These are phyloP conservation scores for Phylloporus scabripes DNA, from an alignment of 768 basidiomycete species.

Conservation along the genomic window DNA sequence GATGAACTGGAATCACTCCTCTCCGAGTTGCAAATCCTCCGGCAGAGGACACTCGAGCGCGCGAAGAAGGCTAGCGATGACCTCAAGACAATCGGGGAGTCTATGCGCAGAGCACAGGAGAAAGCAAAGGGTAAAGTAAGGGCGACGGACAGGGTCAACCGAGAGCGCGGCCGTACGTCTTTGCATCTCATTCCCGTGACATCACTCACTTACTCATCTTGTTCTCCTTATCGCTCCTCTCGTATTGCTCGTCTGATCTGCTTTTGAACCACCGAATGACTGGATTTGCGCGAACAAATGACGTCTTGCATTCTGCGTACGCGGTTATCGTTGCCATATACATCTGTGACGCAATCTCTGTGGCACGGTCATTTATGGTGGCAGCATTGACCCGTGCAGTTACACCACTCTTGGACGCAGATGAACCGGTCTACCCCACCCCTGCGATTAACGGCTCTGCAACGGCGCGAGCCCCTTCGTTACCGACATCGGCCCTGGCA, in stretches of 20 bases:
- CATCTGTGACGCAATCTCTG: conserved; percentile 10
- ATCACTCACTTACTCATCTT: conserved; percentile 8
- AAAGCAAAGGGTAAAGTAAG: conserved; percentile 69
- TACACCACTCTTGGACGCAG: conserved; percentile 47
- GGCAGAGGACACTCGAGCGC: conserved; percentile 52
- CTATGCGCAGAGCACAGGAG: conserved; percentile 71
- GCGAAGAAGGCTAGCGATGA: conserved; percentile 74
- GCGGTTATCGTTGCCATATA: not conserved
- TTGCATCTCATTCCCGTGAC: conserved; percentile 10
- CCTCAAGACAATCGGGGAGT: conserved; percentile 67
- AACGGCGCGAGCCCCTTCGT: conserved; percentile 46
- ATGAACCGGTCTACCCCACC: conserved; percentile 39
- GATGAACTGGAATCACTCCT: conserved; percentile 68
- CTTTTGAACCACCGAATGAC: conserved; percentile 8
- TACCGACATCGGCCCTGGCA: conserved; percentile 41
- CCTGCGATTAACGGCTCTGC: conserved; percentile 30
- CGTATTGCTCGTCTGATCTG: conserved; percentile 1
- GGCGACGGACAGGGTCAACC: conserved; percentile 64
- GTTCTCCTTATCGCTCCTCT: conserved; percentile 15
- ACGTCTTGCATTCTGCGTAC: not conserved
- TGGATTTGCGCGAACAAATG: conserved; percentile 9
- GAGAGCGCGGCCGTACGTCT: conserved; percentile 71
- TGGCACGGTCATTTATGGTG: conserved; percentile 9
- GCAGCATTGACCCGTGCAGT: conserved; percentile 19
- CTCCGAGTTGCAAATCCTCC: conserved; percentile 51